These are phyloP conservation scores for Coffea humblotiana DNA, from an alignment of 305 asterid species.

Conservation along the genomic window DNA sequence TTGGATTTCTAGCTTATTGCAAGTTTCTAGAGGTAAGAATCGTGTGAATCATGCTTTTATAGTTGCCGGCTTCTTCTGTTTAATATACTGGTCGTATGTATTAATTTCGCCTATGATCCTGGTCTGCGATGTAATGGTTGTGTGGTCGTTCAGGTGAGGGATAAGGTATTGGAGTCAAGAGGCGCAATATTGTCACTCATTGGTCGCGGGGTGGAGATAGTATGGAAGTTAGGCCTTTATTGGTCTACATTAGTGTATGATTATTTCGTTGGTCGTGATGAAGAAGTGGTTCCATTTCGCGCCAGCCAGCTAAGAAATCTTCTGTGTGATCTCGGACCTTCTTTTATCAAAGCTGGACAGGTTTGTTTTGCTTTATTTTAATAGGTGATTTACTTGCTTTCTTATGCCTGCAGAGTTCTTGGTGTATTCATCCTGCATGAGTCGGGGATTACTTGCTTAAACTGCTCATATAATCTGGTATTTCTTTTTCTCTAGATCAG, in stretches of 20 bases:
- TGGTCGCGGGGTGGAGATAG: constrained; percentile 92
- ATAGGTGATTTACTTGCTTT: background rate
- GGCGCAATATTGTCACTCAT: constrained; percentile 77
- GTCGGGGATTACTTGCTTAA: too few species aligned
- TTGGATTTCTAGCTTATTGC: background rate
- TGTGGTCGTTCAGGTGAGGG: constrained; percentile 58
- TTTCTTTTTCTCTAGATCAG: too few species aligned
- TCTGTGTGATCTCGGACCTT: constrained; percentile 95
- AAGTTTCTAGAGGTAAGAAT: background rate
- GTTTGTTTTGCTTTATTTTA: constrained; percentile 31
- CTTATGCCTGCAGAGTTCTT: background rate
- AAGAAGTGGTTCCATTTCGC: constrained; percentile 97
- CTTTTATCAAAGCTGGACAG: constrained; percentile 99
- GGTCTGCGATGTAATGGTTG: background rate
- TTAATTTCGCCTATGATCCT: constrained; percentile 1
- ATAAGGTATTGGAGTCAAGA: constrained; percentile 85
- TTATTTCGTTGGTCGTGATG: constrained; percentile 83
- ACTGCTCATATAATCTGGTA: too few species aligned
- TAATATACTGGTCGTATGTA: constrained; percentile 8
- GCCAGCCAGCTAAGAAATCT: constrained; percentile 94
- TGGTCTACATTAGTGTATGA: constrained; percentile 87
- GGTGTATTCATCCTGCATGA: too few species aligned
- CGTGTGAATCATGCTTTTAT: background rate
- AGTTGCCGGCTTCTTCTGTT: constrained; percentile 8
- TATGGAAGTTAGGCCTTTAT: constrained; percentile 90